phyloP scores from a whole-genome alignment of 345 rosid species.

The Ricinus communis region DNA sequence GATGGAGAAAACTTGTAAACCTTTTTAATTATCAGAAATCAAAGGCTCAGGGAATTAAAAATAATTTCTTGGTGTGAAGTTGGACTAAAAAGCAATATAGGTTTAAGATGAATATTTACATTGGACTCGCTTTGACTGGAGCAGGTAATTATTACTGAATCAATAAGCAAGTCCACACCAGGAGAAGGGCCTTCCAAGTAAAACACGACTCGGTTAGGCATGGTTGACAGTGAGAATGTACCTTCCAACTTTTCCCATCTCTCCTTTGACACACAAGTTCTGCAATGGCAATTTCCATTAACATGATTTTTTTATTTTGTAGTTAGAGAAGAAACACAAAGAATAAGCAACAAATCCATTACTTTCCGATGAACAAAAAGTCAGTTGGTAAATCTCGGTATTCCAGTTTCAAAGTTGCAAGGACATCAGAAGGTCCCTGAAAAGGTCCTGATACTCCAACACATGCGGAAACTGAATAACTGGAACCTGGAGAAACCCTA shows the following conservation, averaged over 20 bases:
- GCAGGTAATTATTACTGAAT: conserved; percentile 62
- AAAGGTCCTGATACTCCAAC: conserved; percentile 72
- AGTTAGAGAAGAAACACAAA: background rate
- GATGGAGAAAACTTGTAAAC: background rate
- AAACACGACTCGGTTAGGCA: conserved; percentile 65
- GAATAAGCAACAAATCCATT: conserved; percentile 30
- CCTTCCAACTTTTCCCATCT: conserved; percentile 80
- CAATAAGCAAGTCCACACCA: conserved; percentile 70
- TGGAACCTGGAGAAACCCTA: conserved; percentile 52
- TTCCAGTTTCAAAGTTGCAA: conserved; percentile 80
- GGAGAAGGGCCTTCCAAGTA: conserved; percentile 93
- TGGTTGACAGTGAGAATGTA: conserved; percentile 57
- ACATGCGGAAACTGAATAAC: conserved; percentile 62
- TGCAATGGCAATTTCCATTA: conserved; percentile 31
- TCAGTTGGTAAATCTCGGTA: conserved; percentile 45
- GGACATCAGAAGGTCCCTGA: conserved; percentile 54
- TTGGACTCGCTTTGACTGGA: conserved; percentile 36
- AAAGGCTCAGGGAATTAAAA: background rate
- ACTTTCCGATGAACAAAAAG: conserved; percentile 74
- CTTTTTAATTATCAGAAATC: background rate
- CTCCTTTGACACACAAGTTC: conserved; percentile 61
- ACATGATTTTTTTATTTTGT: background rate
- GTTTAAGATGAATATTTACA: conserved; percentile 42
- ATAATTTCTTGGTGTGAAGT: background rate
- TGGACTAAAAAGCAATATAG: background rate